These are phyloP conservation scores for Ophiorrhiza pumila DNA, from an alignment of 257 asterid species.

Conservation along the genomic window DNA sequence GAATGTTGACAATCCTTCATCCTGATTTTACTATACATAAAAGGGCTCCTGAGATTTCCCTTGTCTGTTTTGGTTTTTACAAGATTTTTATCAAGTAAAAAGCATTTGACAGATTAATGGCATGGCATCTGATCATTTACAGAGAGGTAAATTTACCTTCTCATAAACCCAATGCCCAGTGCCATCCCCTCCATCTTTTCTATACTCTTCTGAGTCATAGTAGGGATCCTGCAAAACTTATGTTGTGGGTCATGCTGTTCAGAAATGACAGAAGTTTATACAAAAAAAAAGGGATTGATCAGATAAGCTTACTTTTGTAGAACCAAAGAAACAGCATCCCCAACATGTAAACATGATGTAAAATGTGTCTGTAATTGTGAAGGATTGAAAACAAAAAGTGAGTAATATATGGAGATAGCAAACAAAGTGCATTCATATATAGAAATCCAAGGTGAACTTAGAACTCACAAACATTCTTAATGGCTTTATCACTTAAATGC, in stretches of 20 bases:
- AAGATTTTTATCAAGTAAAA: too few relatives aligned
- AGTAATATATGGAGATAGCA: not conserved
- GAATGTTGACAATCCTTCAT: too few relatives aligned
- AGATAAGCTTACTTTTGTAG: conserved; percentile 46
- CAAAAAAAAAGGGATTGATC: not conserved
- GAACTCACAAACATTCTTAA: conserved; percentile 73
- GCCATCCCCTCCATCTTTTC: conserved; percentile 87
- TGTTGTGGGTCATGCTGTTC: not conserved
- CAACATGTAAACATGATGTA: conserved; percentile 84
- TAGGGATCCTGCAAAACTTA: conserved; percentile 59
- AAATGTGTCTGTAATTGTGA: conserved; percentile 44
- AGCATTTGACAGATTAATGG: not conserved
- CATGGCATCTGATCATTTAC: not conserved
- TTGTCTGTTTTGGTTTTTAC: not conserved
- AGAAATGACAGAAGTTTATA: not conserved
- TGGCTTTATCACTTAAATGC: conserved; percentile 82
- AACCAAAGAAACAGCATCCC: conserved; percentile 90
- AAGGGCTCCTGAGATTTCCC: too few relatives aligned
- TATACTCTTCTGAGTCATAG: conserved; percentile 74
- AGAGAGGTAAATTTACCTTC: conserved; percentile 44
- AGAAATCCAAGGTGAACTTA: not conserved
- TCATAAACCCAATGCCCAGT: conserved; percentile 89
- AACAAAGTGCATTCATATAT: not conserved
- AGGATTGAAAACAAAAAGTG: not conserved
- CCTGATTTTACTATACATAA: not conserved